Conservation (phyloP, 495 filamentous ascomycete species). For the Parachaetomium inaequale region DNA sequence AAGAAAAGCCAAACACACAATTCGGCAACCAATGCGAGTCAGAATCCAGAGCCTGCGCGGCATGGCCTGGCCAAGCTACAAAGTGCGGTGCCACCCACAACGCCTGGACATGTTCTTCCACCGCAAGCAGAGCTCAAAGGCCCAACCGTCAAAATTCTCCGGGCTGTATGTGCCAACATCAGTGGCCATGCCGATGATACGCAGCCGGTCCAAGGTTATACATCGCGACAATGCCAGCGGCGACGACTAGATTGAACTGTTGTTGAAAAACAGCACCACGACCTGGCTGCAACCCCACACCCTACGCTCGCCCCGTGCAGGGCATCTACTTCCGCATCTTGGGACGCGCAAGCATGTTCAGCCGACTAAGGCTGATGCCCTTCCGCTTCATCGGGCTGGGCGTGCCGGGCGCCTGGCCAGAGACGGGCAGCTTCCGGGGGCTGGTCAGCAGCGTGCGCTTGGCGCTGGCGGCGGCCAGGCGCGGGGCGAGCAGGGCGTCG, state of each 20-base stretch:
- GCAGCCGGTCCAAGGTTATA: too few species aligned
- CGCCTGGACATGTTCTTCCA: background rate
- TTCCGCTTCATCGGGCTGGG: conserved; percentile 49
- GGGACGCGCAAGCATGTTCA: conserved; percentile 52
- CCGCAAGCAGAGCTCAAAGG: background rate
- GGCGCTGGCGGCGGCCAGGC: conserved; percentile 23
- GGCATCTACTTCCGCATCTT: conserved; percentile 48
- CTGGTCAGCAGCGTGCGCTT: conserved; percentile 24
- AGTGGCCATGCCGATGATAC: too few species aligned
- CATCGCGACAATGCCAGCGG: background rate
- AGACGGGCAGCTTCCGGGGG: conserved; percentile 17
- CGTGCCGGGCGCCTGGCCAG: conserved; percentile 21
- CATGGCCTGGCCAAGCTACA: conserved; percentile 9
- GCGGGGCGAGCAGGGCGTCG: conserved; percentile 42
- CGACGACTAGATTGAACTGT: background rate
- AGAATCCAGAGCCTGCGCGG: background rate
- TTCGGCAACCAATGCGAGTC: background rate
- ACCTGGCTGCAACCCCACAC: background rate
- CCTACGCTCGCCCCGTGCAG: too few species aligned
- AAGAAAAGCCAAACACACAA: conserved; percentile 6
- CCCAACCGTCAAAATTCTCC: too few species aligned
- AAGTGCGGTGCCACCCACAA: conserved; percentile 19
- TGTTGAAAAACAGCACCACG: background rate
- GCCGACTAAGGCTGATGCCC: conserved; percentile 45
- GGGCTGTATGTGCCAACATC: too few species aligned